Percentiles rank a stretch among this genome's conserved stretches.
Evolutionary conservation across 495 filamentous ascomycete species (phyloP).

Genomic region (Zalerion maritima): DNA sequence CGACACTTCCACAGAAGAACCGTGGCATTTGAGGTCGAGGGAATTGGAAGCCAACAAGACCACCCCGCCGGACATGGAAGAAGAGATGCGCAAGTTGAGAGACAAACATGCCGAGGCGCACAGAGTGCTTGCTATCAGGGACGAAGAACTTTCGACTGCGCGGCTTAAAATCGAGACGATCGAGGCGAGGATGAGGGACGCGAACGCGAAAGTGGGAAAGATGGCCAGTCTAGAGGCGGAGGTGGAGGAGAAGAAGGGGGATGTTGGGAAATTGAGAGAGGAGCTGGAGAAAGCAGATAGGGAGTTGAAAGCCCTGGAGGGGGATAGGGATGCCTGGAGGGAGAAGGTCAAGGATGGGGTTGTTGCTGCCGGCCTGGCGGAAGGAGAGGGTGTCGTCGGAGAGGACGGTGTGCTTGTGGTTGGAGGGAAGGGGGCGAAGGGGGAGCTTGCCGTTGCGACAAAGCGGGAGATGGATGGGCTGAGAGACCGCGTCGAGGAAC

Average conservation of each 20-base stretch:
- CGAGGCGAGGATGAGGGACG: conserved; percentile 64
- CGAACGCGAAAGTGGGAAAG: conserved; percentile 49
- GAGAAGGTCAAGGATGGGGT: conserved; percentile 54
- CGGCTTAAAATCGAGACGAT: conserved; percentile 86
- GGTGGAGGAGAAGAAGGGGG: conserved; percentile 39
- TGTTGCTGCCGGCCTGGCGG: conserved; percentile 35
- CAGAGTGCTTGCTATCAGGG: conserved; percentile 46
- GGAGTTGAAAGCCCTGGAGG: conserved; percentile 41
- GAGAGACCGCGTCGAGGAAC: conserved; percentile 49
- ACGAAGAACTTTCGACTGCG: conserved; percentile 55
- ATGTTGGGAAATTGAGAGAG: conserved; percentile 46
- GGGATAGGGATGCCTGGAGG: conserved; percentile 60
- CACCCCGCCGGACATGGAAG: conserved; percentile 64
- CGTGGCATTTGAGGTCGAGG: conserved; percentile 72
- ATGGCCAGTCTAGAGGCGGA: conserved; percentile 50
- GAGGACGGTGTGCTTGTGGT: conserved; percentile 34
- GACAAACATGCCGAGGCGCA: conserved; percentile 55
- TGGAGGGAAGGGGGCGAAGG: conserved; percentile 23
- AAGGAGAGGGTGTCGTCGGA: conserved; percentile 17
- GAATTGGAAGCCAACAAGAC: conserved; percentile 66
- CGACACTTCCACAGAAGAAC: conserved; percentile 48
- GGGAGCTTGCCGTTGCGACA: conserved; percentile 48
- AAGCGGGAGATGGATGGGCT: conserved; percentile 63
- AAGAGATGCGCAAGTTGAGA: conserved; percentile 58
- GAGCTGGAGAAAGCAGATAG: conserved; percentile 45